These are phyloP conservation scores for Chrysosporium queenslandicum DNA, from an alignment of 2,329 filamentous ascomycete species.

Conservation along the genomic window DNA sequence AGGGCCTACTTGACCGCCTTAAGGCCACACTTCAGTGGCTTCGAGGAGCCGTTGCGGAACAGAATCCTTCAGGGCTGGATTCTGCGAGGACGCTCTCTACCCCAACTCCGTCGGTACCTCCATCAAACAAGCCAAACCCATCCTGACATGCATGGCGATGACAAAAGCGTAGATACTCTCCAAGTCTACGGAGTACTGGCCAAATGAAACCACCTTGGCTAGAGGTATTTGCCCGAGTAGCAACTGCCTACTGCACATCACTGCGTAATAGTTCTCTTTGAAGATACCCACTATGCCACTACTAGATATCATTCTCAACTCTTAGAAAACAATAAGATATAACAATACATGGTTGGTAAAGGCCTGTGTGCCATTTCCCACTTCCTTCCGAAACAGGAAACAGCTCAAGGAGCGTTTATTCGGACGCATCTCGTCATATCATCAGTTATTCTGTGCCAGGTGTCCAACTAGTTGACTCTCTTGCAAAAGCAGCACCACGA, in stretches of 20 bases:
- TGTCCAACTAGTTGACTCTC: too few relatives aligned
- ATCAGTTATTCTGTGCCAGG: too few relatives aligned
- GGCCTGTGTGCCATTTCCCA: too few relatives aligned
- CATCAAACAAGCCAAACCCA: not conserved
- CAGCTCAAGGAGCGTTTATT: too few relatives aligned
- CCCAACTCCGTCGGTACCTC: not conserved
- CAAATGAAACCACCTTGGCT: too few relatives aligned
- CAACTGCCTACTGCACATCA: too few relatives aligned
- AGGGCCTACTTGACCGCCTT: constrained; percentile 6
- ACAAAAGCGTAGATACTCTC: not conserved
- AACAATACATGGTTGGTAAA: not conserved
- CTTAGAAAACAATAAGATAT: not conserved
- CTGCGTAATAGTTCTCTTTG: not conserved
- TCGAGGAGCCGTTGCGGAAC: not conserved
- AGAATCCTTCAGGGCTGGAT: not conserved
- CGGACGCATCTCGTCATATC: not conserved
- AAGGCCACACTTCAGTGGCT: constrained; percentile 7
- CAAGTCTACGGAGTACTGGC: too few relatives aligned
- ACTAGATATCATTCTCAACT: not conserved
- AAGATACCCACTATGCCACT: not conserved
- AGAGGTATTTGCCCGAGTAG: too few relatives aligned
- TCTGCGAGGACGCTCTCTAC: not conserved
- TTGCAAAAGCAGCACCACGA: too few relatives aligned
- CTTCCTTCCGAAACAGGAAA: not conserved
- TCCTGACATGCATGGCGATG: not conserved